Evolutionary conservation across 345 rosid species (phyloP).

Genomic region (Populus davidiana): DNA sequence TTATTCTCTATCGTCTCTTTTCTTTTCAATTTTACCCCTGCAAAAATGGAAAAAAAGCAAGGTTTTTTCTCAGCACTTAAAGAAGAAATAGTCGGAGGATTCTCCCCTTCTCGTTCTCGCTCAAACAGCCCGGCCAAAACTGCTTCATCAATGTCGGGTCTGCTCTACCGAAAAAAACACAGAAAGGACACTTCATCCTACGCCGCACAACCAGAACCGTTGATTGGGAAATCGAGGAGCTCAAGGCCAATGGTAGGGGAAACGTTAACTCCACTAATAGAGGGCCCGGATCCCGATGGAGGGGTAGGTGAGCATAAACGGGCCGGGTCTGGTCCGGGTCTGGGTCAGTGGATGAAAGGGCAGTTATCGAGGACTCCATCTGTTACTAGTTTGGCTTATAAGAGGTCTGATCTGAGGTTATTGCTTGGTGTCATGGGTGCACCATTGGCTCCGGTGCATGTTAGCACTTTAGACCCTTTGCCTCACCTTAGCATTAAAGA

Average conservation of each 20-base stretch:
- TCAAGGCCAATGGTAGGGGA: constrained; percentile 58
- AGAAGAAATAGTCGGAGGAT: constrained; percentile 75
- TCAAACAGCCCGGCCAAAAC: constrained; percentile 62
- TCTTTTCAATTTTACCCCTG: background rate
- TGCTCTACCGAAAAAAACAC: constrained; percentile 49
- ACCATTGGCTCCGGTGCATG: constrained; percentile 49
- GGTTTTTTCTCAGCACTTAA: constrained; percentile 83
- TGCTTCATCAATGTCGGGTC: constrained; percentile 45
- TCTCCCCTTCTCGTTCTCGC: constrained; percentile 85
- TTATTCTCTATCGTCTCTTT: background rate
- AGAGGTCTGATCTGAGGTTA: constrained; percentile 46
- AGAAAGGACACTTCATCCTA: constrained; percentile 21
- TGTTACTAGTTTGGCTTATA: constrained; percentile 27
- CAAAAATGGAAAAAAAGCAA: constrained; percentile 79
- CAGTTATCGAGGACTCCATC: constrained; percentile 35
- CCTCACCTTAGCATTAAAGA: constrained; percentile 55
- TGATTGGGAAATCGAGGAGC: constrained; percentile 71
- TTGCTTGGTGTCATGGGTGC: constrained; percentile 49
- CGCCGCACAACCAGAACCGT: constrained; percentile 43
- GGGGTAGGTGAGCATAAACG: constrained; percentile 52
- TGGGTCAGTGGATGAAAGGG: constrained; percentile 47
- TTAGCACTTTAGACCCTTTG: constrained; percentile 44
- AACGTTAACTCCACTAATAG: constrained; percentile 66
- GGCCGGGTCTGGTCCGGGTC: constrained; percentile 62
- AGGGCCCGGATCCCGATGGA: constrained; percentile 91